Base-by-base conservation (phyloP, 1,139 yeast species). In the Pichia inconspicua region DNA sequence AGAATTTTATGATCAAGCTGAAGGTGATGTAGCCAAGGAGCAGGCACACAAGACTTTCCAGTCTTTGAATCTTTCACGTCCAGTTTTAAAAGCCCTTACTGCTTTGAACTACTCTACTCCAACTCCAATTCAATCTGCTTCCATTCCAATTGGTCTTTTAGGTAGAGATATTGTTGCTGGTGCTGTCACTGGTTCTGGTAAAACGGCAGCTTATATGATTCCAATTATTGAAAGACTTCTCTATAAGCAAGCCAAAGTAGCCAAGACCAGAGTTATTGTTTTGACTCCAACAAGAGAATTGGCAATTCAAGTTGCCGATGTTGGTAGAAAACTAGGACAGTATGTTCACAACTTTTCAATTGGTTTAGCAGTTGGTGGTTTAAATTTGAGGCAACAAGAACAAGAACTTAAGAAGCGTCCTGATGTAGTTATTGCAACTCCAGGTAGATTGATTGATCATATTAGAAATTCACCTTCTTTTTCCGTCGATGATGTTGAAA, bases 151-250 rank as follows among this genome's bases (percentile, higher is more conserved):
- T 48, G 96, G 97, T 0, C 73, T 92, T 41, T 68, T 86, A 56
- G 98, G 98, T 58, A 90, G 87, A 62, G 98, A 71, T 72, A 80
- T 92, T 47, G 96, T 92, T 57, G 99, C 98, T n/a, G 97, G 97
- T 71, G 98, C 98, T 36, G 96, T 87, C 28, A 92, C 99, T 4
- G 99, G 99, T 71, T 89, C 97, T 35, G 99, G 99, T 78, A 92
- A 92, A 66, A 94, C 99, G 19, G 98, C 97, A 6, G 98, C 98
- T 2, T 92, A 88, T 63, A 82, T 92, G 83, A 85, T 92, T 49
- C 99, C 98, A 17, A 87, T 92, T 39, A 79, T 94, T 52, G 98
- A 94, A 69, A 81, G 98, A 68, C 73, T 92, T 43, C 70, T 92
- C 34, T 92, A 84, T 67, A 85, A 94, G 59, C 97, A 97, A 10